Percentiles rank a stretch among this genome's conserved stretches.
Conservation (phyloP, 148 eudicot species). For the Bassia scoparia region DNA sequence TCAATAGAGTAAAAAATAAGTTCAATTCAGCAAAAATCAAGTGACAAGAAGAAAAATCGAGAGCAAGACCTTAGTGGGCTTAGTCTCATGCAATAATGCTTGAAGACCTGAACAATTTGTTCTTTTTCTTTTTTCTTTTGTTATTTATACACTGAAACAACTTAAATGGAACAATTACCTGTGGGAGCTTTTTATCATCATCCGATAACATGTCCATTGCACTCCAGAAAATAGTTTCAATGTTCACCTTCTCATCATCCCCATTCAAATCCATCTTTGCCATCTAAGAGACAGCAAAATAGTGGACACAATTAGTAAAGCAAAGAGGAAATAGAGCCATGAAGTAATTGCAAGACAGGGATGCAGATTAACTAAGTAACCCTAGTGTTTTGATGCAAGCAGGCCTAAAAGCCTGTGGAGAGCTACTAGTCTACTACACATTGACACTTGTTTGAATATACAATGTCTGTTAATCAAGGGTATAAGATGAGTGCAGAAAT, state of each 20-base stretch:
- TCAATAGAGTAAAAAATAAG: no score
- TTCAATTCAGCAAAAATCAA: no score
- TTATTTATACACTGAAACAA: background rate
- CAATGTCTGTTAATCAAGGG: background rate
- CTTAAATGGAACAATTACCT: constrained; percentile 44
- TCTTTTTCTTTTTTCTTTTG: no score
- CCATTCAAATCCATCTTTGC: constrained; percentile 91
- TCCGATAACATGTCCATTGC: constrained; percentile 98
- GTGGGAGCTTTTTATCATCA: constrained; percentile 96
- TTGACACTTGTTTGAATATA: background rate
- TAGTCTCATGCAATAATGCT: background rate
- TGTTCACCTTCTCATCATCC: constrained; percentile 85
- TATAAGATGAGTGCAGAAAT: background rate
- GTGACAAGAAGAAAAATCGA: no score
- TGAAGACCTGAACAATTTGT: background rate
- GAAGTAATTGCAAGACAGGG: background rate
- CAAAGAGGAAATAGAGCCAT: background rate
- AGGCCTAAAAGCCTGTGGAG: background rate
- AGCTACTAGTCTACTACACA: background rate
- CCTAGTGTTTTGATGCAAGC: background rate
- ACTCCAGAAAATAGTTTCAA: constrained; percentile 91
- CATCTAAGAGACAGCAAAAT: constrained; percentile 52
- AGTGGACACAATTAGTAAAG: background rate
- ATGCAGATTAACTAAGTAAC: background rate
- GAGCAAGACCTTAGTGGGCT: no score